These are phyloP conservation scores for Sistotremastrum niveocremeum DNA, from an alignment of 768 basidiomycete species.

Conservation along the genomic window DNA sequence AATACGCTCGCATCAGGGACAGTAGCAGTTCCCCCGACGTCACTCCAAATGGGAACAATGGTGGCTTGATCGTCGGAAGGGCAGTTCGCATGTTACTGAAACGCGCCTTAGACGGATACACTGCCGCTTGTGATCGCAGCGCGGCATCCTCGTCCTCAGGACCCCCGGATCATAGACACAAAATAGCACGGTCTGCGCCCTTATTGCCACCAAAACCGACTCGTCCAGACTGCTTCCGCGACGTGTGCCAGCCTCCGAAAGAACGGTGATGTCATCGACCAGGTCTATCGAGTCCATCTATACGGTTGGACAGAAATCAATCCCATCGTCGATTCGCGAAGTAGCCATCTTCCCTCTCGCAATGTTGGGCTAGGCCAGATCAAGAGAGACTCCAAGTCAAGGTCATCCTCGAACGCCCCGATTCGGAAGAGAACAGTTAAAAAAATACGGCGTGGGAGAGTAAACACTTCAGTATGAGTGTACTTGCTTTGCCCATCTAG, in stretches of 20 bases:
- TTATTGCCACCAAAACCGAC: conserved; percentile 92
- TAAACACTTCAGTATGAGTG: conserved; percentile 29
- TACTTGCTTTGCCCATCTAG: conserved; percentile 37
- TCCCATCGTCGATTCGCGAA: conserved; percentile 61
- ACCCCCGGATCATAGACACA: no score
- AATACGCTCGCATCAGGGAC: no score
- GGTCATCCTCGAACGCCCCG: conserved; percentile 31
- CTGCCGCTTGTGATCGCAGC: no score
- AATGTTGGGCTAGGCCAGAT: not conserved
- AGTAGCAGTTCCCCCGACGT: no score
- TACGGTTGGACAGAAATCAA: conserved; percentile 44
- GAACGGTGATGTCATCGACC: no score
- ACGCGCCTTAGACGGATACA: no score
- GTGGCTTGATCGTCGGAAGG: no score
- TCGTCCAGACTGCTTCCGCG: no score
- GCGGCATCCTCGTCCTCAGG: no score
- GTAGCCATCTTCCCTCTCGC: conserved; percentile 32
- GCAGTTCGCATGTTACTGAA: no score
- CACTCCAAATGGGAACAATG: no score
- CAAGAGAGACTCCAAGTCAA: conserved; percentile 28
- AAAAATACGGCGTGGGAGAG: conserved; percentile 13
- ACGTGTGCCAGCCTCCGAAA: no score
- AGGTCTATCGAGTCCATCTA: conserved; percentile 75
- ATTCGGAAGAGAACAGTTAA: conserved; percentile 26
- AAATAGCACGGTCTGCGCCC: conserved; percentile 77